Base-by-base conservation (phyloP, 2,329 filamentous ascomycete species). In the Pseudocercospora cruenta region DNA sequence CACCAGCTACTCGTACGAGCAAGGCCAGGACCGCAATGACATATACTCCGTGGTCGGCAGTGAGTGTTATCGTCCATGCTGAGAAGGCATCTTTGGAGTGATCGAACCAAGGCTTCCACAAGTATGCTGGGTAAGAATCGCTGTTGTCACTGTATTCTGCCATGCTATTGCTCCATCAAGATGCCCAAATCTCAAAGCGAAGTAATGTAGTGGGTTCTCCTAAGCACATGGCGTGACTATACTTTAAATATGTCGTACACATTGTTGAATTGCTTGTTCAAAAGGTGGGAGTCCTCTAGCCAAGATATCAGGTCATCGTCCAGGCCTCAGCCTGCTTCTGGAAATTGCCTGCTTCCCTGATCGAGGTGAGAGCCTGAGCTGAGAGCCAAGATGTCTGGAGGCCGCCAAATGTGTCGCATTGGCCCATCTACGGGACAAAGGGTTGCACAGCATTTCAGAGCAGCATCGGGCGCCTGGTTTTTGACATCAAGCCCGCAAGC, bases 11-110 rank as follows among this genome's bases (percentile, higher is more conserved):
- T 16, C 57, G 28, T 8, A 65, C 63, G 5, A 65, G 57, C 12
- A 65, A 16, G 31, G 49, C 58, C 4, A 61, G 63, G n/a, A 58
- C 63, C 12, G 63, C 43, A 33, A 65, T 54, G 31, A 65, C 24
- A 9, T 45, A 47, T 5, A 31, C 63, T 16, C 58, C 58, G 16
- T 28, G 26, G 14, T 59, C 16, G n/a, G 63, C 63, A n/a, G 63
- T 58, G 19, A 65, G 45, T 1, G 63, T 65, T 14, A 65, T 28
- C 6, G 58, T 65, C 43, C 24, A 33, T 10, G 58, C 63, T 28
- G 58, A 36, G 28, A 57, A 28, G 19, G 47, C 22, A 19, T 57
- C n/a, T 59, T 47, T 59, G 4, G 62, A 64, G 45, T 59, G 54
- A 24, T 59, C 43, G 14, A 64, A 45, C 39, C 62, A 58, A 16